A percentile compares a stretch with the other conserved stretches of the same genome.
phyloP scores from a whole-genome alignment of 805 yeast genomes.

The Metschnikowia noctiluminum region DNA sequence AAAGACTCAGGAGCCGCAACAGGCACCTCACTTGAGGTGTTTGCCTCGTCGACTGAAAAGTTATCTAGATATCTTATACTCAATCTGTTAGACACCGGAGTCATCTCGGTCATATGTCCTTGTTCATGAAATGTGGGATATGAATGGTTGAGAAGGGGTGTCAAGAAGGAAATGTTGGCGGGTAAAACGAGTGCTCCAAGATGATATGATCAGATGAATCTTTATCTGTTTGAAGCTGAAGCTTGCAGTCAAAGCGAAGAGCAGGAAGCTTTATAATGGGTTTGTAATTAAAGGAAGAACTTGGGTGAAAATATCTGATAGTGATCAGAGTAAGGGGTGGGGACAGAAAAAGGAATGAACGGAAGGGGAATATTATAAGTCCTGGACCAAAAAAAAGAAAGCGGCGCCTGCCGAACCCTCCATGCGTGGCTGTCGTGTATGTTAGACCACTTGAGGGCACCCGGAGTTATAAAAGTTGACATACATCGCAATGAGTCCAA shows the following conservation, averaged over 20 bases:
- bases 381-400: constrained; percentile 6
- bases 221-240: too few relatives aligned
- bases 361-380: not conserved
- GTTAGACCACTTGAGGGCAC: constrained; percentile 2
- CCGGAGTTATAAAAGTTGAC: constrained; percentile 3
- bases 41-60: constrained; percentile 9
- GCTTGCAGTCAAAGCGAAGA: too few relatives aligned
- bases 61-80: constrained; percentile 13
- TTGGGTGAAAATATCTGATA: not conserved
- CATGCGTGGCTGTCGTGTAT: constrained; percentile 7
- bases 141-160: constrained; percentile 1
- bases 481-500: constrained; percentile 2
- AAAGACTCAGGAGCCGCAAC: constrained; percentile 5
- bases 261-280: too few relatives aligned
- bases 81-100: constrained; percentile 13
- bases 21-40: not conserved
- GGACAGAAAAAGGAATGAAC: too few relatives aligned
- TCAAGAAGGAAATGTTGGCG: constrained; percentile 1
- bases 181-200: not conserved
- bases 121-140: constrained; percentile 4
- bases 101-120: constrained; percentile 6
- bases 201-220: too few relatives aligned
- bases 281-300: not conserved
- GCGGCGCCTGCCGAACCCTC: constrained; percentile 1
- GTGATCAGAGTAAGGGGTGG: too few relatives aligned